A percentile compares a stretch with the other conserved stretches of the same genome.
Conservation (phyloP, 108 stramenopile species). For the Nannochloropsis granulata region DNA sequence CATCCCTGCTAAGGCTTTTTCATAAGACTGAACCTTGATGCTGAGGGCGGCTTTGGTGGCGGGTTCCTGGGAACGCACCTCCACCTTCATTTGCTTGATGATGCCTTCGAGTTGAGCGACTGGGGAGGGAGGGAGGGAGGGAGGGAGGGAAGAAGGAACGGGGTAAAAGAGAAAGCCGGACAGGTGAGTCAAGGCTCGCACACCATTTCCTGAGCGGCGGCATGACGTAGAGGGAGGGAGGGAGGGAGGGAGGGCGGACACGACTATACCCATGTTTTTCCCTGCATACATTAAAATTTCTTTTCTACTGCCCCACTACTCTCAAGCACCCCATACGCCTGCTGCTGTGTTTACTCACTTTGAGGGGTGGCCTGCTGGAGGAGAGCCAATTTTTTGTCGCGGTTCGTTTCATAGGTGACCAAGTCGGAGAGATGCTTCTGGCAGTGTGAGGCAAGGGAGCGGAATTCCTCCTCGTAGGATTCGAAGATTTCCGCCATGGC, state of each 20-base stretch:
- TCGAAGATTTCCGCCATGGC: neutral
- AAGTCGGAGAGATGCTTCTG: neutral
- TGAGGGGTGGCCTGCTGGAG: neutral
- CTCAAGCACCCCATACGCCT: too few species aligned
- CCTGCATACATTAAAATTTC: too few species aligned
- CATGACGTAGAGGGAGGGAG: too few species aligned
- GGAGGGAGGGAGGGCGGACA: too few species aligned
- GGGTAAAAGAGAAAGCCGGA: too few species aligned
- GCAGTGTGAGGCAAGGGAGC: neutral
- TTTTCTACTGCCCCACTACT: too few species aligned
- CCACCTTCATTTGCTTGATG: neutral
- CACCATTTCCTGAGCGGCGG: too few species aligned
- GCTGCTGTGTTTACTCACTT: too few species aligned
- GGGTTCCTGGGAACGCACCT: neutral
- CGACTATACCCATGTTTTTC: too few species aligned
- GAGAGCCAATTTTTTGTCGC: neutral
- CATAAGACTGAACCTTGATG: neutral
- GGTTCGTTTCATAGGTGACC: neutral
- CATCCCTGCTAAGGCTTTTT: neutral
- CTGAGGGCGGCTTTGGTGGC: neutral
- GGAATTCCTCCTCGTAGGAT: neutral
- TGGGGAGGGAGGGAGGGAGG: too few species aligned
- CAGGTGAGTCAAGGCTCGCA: too few species aligned
- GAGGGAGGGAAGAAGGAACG: too few species aligned
- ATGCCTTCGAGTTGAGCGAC: neutral